Percentiles rank a stretch among this genome's conserved stretches.
These are phyloP conservation scores for Moricandia moricandioides DNA, from an alignment of 345 rosid species.

Conservation along the genomic window DNA sequence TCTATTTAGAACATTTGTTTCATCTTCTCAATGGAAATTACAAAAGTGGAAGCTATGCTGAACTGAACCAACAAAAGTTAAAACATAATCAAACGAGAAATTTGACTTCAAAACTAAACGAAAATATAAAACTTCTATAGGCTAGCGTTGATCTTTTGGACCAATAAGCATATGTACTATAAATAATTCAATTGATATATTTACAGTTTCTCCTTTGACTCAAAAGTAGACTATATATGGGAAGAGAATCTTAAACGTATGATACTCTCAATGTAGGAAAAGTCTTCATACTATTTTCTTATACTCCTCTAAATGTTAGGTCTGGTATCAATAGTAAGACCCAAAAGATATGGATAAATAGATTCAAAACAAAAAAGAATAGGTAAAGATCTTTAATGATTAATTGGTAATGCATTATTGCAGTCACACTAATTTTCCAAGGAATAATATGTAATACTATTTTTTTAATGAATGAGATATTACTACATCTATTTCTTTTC, in stretches of 20 bases:
- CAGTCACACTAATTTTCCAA: not conserved
- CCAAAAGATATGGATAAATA: not conserved
- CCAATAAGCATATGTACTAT: not conserved
- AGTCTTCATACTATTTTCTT: slow-evolving; percentile 2
- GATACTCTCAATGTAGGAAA: slow-evolving; percentile 33
- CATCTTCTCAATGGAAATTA: too few relatives aligned
- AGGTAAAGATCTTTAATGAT: not conserved
- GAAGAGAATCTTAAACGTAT: slow-evolving; percentile 34
- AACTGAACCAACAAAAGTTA: too few relatives aligned
- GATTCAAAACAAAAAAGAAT: not conserved
- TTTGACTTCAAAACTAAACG: too few relatives aligned
- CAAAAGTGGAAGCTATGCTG: too few relatives aligned
- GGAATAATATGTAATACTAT: not conserved
- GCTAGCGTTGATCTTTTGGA: not conserved
- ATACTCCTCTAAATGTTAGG: not conserved
- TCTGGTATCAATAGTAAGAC: not conserved
- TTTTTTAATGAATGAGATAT: too few relatives aligned
- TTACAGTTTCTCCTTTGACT: slow-evolving; percentile 19
- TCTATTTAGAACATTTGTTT: too few relatives aligned
- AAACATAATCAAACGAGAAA: too few relatives aligned
- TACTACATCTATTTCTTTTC: not conserved
- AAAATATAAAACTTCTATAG: not conserved
- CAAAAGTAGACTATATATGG: slow-evolving; percentile 25
- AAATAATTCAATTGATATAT: not conserved
- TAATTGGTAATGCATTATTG: not conserved